phyloP scores from a whole-genome alignment of 108 stramenopile species.

The Skeletonema costatum region DNA sequence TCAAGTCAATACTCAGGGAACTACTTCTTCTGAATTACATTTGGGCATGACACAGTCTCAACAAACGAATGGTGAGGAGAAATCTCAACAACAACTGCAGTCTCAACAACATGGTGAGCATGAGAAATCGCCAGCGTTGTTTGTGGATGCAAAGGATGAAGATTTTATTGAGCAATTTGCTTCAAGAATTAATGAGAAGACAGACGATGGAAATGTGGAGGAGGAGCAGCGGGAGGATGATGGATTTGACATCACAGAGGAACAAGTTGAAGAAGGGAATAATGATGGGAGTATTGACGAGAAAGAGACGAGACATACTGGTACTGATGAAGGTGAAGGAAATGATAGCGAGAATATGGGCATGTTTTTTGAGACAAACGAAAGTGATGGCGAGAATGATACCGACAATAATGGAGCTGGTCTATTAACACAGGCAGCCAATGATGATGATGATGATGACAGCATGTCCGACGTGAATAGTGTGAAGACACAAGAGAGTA shows the following conservation, averaged over 20 bases:
- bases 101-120: not conserved
- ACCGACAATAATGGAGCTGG: not conserved
- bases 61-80: not conserved
- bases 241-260: not conserved
- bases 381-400: not conserved
- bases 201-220: not conserved
- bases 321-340: not conserved
- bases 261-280: not conserved
- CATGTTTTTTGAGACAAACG: not conserved
- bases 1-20: not conserved
- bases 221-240: not conserved
- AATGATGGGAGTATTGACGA: not conserved
- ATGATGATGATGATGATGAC: not conserved
- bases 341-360: not conserved
- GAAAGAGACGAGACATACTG: not conserved
- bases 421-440: not conserved
- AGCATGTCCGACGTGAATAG: slow-evolving; percentile 1
- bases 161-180: not conserved
- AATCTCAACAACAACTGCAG: not conserved
- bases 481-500: not conserved
- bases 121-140: not conserved
- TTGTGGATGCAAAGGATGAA: not conserved
- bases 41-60: not conserved
- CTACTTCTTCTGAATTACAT: not conserved
- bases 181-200: not conserved